Conservation (phyloP, 2,329 filamentous ascomycete species). For the Hortaea sp. region DNA sequence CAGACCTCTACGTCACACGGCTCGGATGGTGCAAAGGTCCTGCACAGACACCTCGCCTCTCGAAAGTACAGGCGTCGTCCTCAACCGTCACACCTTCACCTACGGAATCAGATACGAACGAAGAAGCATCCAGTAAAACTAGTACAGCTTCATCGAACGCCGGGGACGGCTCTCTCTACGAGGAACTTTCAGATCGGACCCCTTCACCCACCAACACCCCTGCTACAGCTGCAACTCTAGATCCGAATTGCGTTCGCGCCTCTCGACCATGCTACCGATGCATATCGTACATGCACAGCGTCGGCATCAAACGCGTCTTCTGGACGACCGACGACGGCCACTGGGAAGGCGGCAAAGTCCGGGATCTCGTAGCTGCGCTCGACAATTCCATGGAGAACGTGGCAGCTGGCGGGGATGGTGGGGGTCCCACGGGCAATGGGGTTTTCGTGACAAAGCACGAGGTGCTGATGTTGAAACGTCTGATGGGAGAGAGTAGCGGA, state of each 20-base stretch:
- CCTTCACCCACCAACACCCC: slow-evolving; percentile 5
- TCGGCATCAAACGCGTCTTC: slow-evolving; percentile 44
- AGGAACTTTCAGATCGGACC: slow-evolving; percentile 32
- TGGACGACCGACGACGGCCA: slow-evolving; percentile 40
- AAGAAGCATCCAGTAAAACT: no score
- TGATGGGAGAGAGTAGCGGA: slow-evolving; percentile 20
- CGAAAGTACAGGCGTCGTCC: neutral
- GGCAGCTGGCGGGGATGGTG: slow-evolving; percentile 10
- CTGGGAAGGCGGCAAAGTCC: slow-evolving; percentile 43
- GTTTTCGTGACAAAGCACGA: slow-evolving; percentile 47
- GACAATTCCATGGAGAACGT: slow-evolving; percentile 22
- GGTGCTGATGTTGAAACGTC: slow-evolving; percentile 36
- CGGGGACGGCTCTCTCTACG: slow-evolving; percentile 34
- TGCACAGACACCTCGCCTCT: neutral
- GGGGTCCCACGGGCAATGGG: slow-evolving; percentile 20
- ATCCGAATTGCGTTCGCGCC: slow-evolving; percentile 21
- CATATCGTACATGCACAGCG: slow-evolving; percentile 41
- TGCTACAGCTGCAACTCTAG: slow-evolving; percentile 4
- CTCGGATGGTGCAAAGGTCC: slow-evolving; percentile 23
- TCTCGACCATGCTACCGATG: slow-evolving; percentile 45
- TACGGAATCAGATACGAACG: neutral
- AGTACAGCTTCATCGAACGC: slow-evolving; percentile 5
- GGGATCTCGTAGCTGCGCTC: slow-evolving; percentile 39
- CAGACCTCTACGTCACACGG: slow-evolving; percentile 43
- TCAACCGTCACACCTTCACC: neutral